These are phyloP conservation scores for Penicillium sp. DNA, from an alignment of 2,329 filamentous ascomycete species.

Conservation along the genomic window DNA sequence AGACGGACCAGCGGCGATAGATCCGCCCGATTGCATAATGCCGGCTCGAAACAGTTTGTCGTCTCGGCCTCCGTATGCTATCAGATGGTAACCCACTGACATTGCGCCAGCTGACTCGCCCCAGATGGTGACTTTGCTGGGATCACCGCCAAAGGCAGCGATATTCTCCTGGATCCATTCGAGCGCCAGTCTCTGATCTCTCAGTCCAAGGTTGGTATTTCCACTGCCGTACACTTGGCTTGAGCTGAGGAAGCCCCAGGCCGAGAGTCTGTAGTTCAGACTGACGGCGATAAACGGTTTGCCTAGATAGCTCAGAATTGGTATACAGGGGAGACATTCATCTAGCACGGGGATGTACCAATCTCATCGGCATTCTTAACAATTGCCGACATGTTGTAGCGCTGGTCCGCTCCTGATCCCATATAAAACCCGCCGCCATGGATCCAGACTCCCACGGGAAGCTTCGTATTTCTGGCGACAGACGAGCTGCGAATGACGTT, in stretches of 20 bases:
- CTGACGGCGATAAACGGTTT: conserved; percentile 52
- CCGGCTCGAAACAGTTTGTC: conserved; percentile 52
- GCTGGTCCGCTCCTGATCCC: conserved; percentile 49
- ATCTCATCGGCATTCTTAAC: conserved; percentile 52
- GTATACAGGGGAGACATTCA: background rate
- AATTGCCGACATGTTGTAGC: conserved; percentile 60
- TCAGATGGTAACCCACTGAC: conserved; percentile 48
- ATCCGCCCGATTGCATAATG: conserved; percentile 51
- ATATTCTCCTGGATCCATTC: conserved; percentile 39
- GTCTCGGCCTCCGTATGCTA: conserved; percentile 52
- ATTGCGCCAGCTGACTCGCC: conserved; percentile 54
- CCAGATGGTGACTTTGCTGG: conserved; percentile 44
- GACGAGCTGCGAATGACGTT: conserved; percentile 53
- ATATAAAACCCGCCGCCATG: conserved; percentile 53
- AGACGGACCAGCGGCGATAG: conserved; percentile 42
- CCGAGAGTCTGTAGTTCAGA: conserved; percentile 51
- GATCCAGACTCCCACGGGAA: conserved; percentile 60
- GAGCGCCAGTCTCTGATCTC: conserved; percentile 36
- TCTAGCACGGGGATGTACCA: conserved; percentile 17
- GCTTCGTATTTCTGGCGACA: conserved; percentile 34
- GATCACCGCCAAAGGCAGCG: conserved; percentile 32
- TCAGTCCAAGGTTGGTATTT: conserved; percentile 54
- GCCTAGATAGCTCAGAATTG: conserved; percentile 9
- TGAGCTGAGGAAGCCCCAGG: conserved; percentile 51
- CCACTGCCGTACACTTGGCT: conserved; percentile 41